Conservation (phyloP, 2,329 filamentous ascomycete species). For the Aspergillus piperis region DNA sequence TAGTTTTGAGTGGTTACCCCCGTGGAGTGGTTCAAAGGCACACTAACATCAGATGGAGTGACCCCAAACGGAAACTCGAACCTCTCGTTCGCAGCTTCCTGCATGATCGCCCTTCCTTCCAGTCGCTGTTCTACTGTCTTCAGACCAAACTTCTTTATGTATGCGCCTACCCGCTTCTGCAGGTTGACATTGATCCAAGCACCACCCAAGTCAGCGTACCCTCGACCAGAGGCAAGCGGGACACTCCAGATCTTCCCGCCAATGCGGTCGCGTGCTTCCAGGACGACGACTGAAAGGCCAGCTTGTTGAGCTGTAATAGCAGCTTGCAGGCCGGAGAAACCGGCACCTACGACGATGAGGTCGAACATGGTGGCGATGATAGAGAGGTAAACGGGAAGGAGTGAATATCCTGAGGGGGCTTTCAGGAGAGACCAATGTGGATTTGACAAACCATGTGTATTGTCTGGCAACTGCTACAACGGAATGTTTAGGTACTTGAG, state of each 20-base stretch:
- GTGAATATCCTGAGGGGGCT: too few species aligned
- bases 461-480: too few species aligned
- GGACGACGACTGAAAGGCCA: constrained; percentile 36
- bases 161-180: constrained; percentile 32
- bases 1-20: too few species aligned
- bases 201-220: constrained; percentile 54
- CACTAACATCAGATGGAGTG: constrained; percentile 19
- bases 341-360: constrained; percentile 42
- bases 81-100: constrained; percentile 15
- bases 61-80: constrained; percentile 36
- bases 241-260: constrained; percentile 45
- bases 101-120: constrained; percentile 34
- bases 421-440: too few species aligned
- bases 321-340: constrained; percentile 41
- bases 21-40: too few species aligned
- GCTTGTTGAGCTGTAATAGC: constrained; percentile 32
- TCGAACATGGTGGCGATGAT: constrained; percentile 7
- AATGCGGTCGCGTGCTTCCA: constrained; percentile 48
- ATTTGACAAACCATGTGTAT: too few species aligned
- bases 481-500: too few species aligned
- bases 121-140: constrained; percentile 35
- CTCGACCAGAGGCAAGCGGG: constrained; percentile 23
- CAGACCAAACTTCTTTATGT: constrained; percentile 31
- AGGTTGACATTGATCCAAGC: constrained; percentile 61
- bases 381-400: too few species aligned